Evolutionary conservation across 2,329 filamentous ascomycete species (phyloP).

Genomic region (Diplodia mutila): DNA sequence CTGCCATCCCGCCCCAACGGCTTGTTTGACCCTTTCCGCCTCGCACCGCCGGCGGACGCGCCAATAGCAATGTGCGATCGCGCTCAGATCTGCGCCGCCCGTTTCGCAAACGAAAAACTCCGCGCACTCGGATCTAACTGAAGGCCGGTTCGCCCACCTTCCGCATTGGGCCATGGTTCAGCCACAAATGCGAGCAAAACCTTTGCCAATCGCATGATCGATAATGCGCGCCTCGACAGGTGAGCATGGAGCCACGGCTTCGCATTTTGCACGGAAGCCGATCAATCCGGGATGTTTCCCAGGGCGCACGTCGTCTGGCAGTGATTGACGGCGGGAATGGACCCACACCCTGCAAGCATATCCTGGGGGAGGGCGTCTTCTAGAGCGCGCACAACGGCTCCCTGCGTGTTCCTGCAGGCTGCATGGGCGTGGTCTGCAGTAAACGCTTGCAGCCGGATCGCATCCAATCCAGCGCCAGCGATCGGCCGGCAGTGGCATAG

Average conservation of each 20-base stretch:
- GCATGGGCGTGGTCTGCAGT: background rate
- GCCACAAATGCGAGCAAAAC: constrained; percentile 9
- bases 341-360: constrained; percentile 7
- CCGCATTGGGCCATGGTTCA: background rate
- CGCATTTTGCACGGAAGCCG: background rate
- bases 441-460: constrained; percentile 4
- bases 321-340: constrained; percentile 11
- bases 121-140: background rate
- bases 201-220: constrained; percentile 18
- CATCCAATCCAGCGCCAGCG: background rate
- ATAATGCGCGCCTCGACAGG: background rate
- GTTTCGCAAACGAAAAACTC: background rate
- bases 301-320: too few species aligned
- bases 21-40: background rate
- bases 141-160: background rate
- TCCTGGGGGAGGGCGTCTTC: constrained; percentile 1
- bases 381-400: constrained; percentile 13
- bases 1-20: constrained; percentile 13
- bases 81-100: background rate
- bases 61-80: background rate
- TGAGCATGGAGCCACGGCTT: constrained; percentile 4
- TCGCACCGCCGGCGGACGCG: background rate
- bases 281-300: background rate
- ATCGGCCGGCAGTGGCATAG: background rate
- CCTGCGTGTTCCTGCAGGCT: constrained; percentile 19